Evolutionary conservation across 192 early-diverging fungal species (phyloP), one percentile per base, ranked within the genome.

Genomic region (Kappamyces sp.): DNA sequence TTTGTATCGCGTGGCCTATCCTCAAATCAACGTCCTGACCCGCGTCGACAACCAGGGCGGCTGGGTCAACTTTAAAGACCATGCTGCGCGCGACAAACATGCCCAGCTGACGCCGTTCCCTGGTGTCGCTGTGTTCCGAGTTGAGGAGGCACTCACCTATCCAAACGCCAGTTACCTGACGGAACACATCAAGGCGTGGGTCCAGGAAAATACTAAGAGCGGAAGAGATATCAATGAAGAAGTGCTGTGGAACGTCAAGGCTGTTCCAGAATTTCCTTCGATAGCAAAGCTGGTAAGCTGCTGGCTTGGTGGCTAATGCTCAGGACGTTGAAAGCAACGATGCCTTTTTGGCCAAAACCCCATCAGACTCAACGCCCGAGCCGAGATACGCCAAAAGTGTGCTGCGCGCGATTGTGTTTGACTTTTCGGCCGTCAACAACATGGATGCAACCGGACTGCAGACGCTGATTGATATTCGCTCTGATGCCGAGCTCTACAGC

Each of bases 391-490:
- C 46, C 5, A 40, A 46, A 6, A 43, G 62, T 7, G 58, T 69
- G 2, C 72, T 93, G 15, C 73, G 78, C 23, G 84, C 90, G 1
- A 65, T 92, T 23, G 73, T 96, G 36, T 77, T 96, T 52, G 93
- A 96, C 63, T 84, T 96, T 49, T 74, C 83, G 0, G 83, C 79
- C 23, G 90, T 93, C 15, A 85, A 87, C 40, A 63, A 79, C 38
- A 75, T 93, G 43, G 93, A 96, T 61, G 80, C 83, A 13, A 89
- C 91, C 1, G 91, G 89, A 12, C 60, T 89, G 40, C 87, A 90
- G 63, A 76, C 76, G 38, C 76, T 96, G 3, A 66, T 86, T 5
- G 89, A 91, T 40, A 67, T 83, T 9, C 74, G 79, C 33, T 65
- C 70, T 32, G 80, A 86, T 55, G 68, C 83, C 9, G 76, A 73